A percentile compares a stretch with the other conserved stretches of the same genome.
These are phyloP conservation scores for Aureobasidium sp. DNA, from an alignment of 2,329 filamentous ascomycete species.

Conservation along the genomic window DNA sequence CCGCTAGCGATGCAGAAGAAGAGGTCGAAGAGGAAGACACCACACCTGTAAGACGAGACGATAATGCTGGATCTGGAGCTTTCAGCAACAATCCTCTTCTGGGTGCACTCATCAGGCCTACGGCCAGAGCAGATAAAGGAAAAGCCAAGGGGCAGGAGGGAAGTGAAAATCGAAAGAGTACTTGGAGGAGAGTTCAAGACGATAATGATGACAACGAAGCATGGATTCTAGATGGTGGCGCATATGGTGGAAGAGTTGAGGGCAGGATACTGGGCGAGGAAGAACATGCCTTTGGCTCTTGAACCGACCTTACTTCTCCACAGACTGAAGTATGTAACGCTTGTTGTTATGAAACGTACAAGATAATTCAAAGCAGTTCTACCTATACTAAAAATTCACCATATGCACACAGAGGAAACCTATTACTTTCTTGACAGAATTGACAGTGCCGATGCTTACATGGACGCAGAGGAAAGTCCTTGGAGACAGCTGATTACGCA, in stretches of 20 bases:
- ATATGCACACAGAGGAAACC: no score
- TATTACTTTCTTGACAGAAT: no score
- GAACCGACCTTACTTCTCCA: not conserved
- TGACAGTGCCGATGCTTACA: no score
- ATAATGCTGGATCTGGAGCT: constrained; percentile 35
- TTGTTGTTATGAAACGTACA: no score
- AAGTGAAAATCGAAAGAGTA: constrained; percentile 27
- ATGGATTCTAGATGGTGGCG: constrained; percentile 47
- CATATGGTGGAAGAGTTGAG: constrained; percentile 35
- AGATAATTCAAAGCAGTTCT: no score
- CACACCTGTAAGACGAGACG: constrained; percentile 27
- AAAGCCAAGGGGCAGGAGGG: constrained; percentile 40
- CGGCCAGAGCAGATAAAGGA: constrained; percentile 45
- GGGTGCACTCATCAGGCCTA: constrained; percentile 57
- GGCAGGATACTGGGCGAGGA: constrained; percentile 23
- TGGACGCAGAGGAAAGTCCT: no score
- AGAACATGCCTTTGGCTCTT: constrained; percentile 24
- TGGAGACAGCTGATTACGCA: no score
- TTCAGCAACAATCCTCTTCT: constrained; percentile 65
- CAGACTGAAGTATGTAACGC: no score
- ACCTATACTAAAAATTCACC: no score
- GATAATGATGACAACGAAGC: constrained; percentile 48
- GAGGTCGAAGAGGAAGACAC: constrained; percentile 32
- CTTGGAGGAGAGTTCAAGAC: constrained; percentile 47
- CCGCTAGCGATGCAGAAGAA: constrained; percentile 49